These are phyloP conservation scores for Kodamaea hsintzibuensis DNA, from an alignment of 805 yeast species.

Conservation along the genomic window DNA sequence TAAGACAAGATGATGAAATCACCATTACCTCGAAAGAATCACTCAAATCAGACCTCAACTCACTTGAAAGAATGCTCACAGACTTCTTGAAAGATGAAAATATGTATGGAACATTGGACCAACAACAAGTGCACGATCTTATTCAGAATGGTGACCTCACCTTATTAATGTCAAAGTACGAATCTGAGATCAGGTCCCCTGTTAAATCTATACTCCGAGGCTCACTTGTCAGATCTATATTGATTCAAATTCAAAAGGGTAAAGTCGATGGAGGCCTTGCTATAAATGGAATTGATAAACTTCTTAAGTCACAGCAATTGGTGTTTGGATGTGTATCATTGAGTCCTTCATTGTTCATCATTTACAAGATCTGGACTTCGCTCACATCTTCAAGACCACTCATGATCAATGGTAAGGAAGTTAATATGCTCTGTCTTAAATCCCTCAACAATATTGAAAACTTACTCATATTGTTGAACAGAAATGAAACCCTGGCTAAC, in stretches of 20 bases:
- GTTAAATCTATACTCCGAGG: conserved; percentile 65
- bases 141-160: conserved; percentile 78
- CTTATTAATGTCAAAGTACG: conserved; percentile 77
- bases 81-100: conserved; percentile 54
- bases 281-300: conserved; percentile 83
- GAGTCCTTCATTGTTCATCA: conserved; percentile 68
- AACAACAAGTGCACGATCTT: conserved; percentile 40
- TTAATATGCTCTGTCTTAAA: conserved; percentile 39
- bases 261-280: conserved; percentile 95
- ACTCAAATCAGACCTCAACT: conserved; percentile 71
- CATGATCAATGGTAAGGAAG: conserved; percentile 31
- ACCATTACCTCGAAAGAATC: conserved; percentile 81
- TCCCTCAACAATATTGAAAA: conserved; percentile 61
- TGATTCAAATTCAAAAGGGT: conserved; percentile 93
- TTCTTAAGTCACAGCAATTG: conserved; percentile 86
- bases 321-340: conserved; percentile 93
- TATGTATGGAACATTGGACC: conserved; percentile 14
- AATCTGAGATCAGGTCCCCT: conserved; percentile 70
- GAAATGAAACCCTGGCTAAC: conserved; percentile 13
- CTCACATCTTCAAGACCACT: conserved; percentile 31
- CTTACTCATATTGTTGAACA: conserved; percentile 31
- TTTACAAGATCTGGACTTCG: conserved; percentile 49
- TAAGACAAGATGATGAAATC: conserved; percentile 82
- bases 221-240: conserved; percentile 67
- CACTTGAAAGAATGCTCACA: conserved; percentile 84